Evolutionary conservation across 352 stramenopile species (phyloP).

Genomic region (Phytophthora capsici): DNA sequence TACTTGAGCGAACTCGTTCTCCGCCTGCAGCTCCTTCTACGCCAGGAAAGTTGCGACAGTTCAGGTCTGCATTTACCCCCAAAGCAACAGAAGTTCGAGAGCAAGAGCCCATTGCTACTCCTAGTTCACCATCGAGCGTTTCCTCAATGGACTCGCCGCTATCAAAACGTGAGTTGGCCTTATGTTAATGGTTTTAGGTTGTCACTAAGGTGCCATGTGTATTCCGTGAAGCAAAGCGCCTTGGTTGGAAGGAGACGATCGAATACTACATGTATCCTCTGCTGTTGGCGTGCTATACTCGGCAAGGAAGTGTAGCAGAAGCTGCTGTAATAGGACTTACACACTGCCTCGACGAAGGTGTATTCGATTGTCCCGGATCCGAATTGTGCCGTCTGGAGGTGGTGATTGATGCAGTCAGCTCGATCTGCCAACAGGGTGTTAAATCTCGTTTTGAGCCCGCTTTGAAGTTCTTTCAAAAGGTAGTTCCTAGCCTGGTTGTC

Average conservation of each 20-base stretch:
- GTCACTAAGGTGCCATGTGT: constrained; percentile 2
- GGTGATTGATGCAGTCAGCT: constrained; percentile 66
- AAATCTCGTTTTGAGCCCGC: constrained; percentile 68
- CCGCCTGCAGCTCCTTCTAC: constrained; percentile 14
- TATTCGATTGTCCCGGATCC: constrained; percentile 55
- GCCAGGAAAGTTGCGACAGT: constrained; percentile 24
- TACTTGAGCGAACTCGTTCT: constrained; percentile 18
- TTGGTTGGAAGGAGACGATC: constrained; percentile 37
- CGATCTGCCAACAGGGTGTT: constrained; percentile 80
- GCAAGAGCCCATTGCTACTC: constrained; percentile 19
- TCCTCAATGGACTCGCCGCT: not conserved
- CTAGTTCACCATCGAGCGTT: constrained; percentile 1
- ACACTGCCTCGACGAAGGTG: constrained; percentile 63
- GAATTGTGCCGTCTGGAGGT: constrained; percentile 58
- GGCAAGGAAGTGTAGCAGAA: constrained; percentile 66
- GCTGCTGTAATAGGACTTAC: constrained; percentile 54
- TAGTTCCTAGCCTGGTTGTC: constrained; percentile 8
- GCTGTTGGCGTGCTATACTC: constrained; percentile 79
- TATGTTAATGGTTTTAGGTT: not conserved
- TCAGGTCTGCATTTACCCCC: constrained; percentile 21
- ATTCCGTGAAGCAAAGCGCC: constrained; percentile 22
- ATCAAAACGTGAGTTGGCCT: constrained; percentile 14
- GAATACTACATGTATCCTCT: constrained; percentile 85
- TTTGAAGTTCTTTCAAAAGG: constrained; percentile 77
- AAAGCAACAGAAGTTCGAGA: constrained; percentile 38